Conservation (phyloP, 148 eudicot genomes). For the Arctostaphylos glauca region DNA sequence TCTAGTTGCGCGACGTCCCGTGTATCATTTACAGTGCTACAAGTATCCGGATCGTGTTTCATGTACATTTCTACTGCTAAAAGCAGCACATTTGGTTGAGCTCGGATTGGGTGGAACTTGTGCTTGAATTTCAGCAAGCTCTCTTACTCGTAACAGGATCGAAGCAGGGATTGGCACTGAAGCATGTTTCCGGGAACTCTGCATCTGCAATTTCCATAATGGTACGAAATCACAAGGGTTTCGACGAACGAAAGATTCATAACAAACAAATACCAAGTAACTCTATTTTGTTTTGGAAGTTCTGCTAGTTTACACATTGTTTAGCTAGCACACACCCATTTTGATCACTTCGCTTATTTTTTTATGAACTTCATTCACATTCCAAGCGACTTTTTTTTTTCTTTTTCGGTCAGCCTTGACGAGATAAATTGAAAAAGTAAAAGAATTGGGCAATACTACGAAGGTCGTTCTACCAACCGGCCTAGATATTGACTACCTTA, state of each 20-base stretch:
- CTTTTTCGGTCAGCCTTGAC: too few relatives aligned
- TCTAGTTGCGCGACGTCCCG: background rate
- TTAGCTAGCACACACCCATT: background rate
- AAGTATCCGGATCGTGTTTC: conserved; percentile 46
- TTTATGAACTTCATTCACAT: background rate
- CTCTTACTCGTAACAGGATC: conserved; percentile 74
- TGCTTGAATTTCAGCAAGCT: conserved; percentile 79
- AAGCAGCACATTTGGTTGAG: conserved; percentile 34
- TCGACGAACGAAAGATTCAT: background rate
- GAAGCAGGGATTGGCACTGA: conserved; percentile 68
- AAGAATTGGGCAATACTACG: too few relatives aligned
- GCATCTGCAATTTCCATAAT: conserved; percentile 26
- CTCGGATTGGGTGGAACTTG: conserved; percentile 50
- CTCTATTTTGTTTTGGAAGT: background rate
- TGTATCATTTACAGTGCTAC: conserved; percentile 26
- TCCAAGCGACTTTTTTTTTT: too few relatives aligned
- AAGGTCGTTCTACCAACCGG: too few relatives aligned
- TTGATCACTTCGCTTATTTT: background rate
- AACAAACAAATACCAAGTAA: background rate
- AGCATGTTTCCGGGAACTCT: conserved; percentile 55
- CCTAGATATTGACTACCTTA: too few relatives aligned
- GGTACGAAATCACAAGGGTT: background rate
- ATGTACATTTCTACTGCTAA: conserved; percentile 39
- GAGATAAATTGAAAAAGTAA: too few relatives aligned
- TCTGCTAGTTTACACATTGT: background rate